These are phyloP conservation scores for Rhodofomes roseus DNA, from an alignment of 1,284 basidiomycete species.

Conservation along the genomic window DNA sequence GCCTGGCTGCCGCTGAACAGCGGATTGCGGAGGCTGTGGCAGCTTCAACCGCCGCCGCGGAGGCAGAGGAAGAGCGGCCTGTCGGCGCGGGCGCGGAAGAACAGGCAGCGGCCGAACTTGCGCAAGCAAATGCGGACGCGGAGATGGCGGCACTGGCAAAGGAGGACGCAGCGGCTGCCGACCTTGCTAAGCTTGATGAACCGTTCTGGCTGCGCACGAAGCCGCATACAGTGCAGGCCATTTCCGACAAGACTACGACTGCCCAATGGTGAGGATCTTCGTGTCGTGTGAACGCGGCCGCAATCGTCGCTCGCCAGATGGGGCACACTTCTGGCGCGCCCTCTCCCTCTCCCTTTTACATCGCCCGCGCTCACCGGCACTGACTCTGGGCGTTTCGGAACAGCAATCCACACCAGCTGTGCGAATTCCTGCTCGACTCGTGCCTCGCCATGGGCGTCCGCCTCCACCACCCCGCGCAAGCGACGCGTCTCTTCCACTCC, in stretches of 20 bases:
- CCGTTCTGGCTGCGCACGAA: conserved; percentile 28
- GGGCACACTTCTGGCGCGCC: not conserved
- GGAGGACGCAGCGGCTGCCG: conserved; percentile 3
- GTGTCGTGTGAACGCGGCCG: not conserved
- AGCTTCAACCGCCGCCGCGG: not conserved
- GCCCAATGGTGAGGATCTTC: conserved; percentile 40
- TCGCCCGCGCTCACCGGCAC: not conserved
- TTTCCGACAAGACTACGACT: conserved; percentile 37
- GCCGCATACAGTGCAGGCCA: conserved; percentile 18
- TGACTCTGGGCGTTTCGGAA: not conserved
- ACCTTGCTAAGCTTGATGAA: conserved; percentile 3
- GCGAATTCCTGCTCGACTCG: conserved; percentile 45
- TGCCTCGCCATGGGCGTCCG: conserved; percentile 39
- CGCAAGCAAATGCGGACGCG: not conserved
- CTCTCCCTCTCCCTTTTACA: not conserved
- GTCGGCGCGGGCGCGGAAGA: not conserved
- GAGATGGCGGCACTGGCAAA: conserved; percentile 6
- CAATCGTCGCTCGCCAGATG: not conserved
- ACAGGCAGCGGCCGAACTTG: not conserved
- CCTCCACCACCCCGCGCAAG: conserved; percentile 32
- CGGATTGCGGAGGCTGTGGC: not conserved
- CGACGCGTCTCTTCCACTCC: conserved; percentile 21
- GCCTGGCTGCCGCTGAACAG: conserved; percentile 13
- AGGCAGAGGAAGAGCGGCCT: conserved; percentile 1
- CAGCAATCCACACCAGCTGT: conserved; percentile 45